Conservation (phyloP, 305 asterid species). For the Euphrasia arctica region DNA sequence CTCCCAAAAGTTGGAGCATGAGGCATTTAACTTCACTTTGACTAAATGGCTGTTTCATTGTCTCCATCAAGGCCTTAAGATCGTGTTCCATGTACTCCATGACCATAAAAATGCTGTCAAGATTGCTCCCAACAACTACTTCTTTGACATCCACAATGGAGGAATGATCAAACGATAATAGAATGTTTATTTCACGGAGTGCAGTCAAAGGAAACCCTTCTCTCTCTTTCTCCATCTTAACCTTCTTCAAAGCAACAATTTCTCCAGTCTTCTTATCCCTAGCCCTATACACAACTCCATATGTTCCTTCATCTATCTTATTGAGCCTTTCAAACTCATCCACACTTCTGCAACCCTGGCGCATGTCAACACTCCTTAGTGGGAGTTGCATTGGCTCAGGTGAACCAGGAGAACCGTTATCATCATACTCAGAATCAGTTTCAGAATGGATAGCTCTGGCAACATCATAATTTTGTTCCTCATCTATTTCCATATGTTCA, state of each 20-base stretch:
- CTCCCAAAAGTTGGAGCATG: constrained; percentile 82
- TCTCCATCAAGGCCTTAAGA: constrained; percentile 86
- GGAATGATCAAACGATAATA: constrained; percentile 73
- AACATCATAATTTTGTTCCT: constrained; percentile 37
- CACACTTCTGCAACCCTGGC: constrained; percentile 89
- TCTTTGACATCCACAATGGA: constrained; percentile 91
- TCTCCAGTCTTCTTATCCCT: constrained; percentile 84
- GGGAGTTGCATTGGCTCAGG: constrained; percentile 49
- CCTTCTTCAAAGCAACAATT: constrained; percentile 95
- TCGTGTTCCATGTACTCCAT: constrained; percentile 99
- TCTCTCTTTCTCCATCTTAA: constrained; percentile 94
- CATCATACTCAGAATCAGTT: constrained; percentile 49
- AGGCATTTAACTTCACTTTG: constrained; percentile 92
- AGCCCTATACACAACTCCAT: constrained; percentile 88
- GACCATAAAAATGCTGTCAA: constrained; percentile 90
- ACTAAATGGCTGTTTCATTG: constrained; percentile 79
- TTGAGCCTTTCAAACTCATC: constrained; percentile 88
- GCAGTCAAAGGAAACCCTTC: constrained; percentile 95
- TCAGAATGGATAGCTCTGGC: constrained; percentile 51
- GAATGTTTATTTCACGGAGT: constrained; percentile 86
- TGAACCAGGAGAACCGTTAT: constrained; percentile 46
- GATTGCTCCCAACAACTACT: constrained; percentile 82
- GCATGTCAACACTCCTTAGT: constrained; percentile 81
- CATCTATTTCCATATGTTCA: constrained; percentile 50
- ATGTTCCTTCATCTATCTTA: constrained; percentile 95